A percentile compares a stretch with the other conserved stretches of the same genome.
Conservation (phyloP, 345 rosid species). For the Populus deltoides region DNA sequence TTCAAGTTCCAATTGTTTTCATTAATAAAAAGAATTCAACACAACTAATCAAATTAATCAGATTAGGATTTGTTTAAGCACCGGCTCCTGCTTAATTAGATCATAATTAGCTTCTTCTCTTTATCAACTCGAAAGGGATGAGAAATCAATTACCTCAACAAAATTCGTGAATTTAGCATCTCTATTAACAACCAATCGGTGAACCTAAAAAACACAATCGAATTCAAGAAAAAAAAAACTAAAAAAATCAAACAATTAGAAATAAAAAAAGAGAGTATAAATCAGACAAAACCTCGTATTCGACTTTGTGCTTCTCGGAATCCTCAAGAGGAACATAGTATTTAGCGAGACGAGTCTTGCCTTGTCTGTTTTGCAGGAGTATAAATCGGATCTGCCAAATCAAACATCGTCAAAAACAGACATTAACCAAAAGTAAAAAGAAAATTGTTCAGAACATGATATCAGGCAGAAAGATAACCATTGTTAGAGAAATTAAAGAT, state of each 20-base stretch:
- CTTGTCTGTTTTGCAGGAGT: slow-evolving; percentile 94
- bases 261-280: not conserved
- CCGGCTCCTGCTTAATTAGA: not conserved
- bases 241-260: not conserved
- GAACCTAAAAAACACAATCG: slow-evolving; percentile 51
- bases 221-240: not conserved
- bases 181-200: slow-evolving; percentile 91
- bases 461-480: not conserved
- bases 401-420: not conserved
- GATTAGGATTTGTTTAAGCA: not conserved
- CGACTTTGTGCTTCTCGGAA: slow-evolving; percentile 96
- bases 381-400: slow-evolving; percentile 91
- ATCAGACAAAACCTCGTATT: slow-evolving; percentile 69
- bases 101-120: not conserved
- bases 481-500: not conserved
- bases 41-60: not conserved
- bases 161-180: slow-evolving; percentile 94
- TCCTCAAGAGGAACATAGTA: slow-evolving; percentile 98
- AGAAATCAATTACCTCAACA: slow-evolving; percentile 66
- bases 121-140: not conserved
- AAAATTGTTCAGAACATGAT: too few relatives aligned
- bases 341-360: slow-evolving; percentile 98
- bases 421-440: not conserved
- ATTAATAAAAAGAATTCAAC: not conserved
- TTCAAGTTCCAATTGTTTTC: not conserved